Evolutionary conservation across 352 stramenopile species (phyloP), one percentile per base, ranked within the genome.

Genomic region (Pythium sukuiense): DNA sequence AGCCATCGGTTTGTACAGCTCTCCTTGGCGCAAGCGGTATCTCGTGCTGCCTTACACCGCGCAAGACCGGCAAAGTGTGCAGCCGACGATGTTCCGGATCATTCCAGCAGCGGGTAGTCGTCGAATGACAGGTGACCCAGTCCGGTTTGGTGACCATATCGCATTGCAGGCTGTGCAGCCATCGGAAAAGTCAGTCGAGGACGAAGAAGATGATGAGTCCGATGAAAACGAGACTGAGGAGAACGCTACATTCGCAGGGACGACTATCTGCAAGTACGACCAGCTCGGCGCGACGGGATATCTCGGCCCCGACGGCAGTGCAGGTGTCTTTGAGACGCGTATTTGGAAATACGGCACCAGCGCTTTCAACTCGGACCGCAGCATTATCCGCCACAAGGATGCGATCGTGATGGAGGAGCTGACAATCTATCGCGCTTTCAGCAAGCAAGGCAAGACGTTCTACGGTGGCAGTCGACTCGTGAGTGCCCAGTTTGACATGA

Each of bases 361-460:
- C 8, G 87, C 91, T 63, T 92, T 95, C 60, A 95, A 95, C 53
- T 90, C 83, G 7, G 85, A 93, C 37, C 82, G 87, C 24, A 90
- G 77, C 33, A 76, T 83, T 9, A 85, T 95, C 16, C 89, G 85
- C 49, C 80, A 93, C 61, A 82, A 85, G 41, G 87, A 95, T 39
- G 62, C 86, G 6, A 86, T 95, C 29, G 82, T 90, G 33, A 70
- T 95, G 3, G 87, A 95, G 66, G 87, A 90, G 46, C 64, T 95
- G 18, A 93, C 87, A 2, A 86, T 95, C 20, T 91, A 95, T 69
- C 79, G 82, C 16, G 84, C 83, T 27, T 92, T 92, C 57, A 84
- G 69, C 32, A 90, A 90, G 70, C 45, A 52, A 52, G 75, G 77
- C 13, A 88, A 79, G 29, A 72, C 48, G 64, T 79, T 70, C 59